Conservation (phyloP, 495 filamentous ascomycete genomes). For the Trichoderma orchidacearum region DNA sequence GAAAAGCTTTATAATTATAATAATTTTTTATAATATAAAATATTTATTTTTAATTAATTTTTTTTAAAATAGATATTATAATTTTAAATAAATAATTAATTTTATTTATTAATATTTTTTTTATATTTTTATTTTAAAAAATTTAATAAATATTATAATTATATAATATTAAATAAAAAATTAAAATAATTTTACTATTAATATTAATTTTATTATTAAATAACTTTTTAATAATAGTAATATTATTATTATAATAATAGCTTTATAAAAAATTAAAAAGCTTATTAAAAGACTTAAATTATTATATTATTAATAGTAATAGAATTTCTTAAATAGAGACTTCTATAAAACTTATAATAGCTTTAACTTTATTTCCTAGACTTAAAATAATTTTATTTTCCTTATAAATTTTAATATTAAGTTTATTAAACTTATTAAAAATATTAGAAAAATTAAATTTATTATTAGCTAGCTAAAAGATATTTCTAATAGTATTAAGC, state of each 20-base stretch:
- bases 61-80: background rate
- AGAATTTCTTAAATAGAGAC: background rate
- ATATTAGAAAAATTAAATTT: too few relatives aligned
- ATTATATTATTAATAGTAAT: background rate
- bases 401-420: too few relatives aligned
- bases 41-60: background rate
- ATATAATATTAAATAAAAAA: background rate
- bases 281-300: background rate
- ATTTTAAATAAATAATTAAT: background rate
- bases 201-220: background rate
- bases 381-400: background rate
- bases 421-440: too few relatives aligned
- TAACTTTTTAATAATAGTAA: background rate
- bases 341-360: background rate
- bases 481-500: too few relatives aligned
- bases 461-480: too few relatives aligned
- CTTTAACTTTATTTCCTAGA: background rate
- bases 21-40: background rate
- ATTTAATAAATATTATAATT: background rate
- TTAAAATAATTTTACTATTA: background rate
- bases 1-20: background rate
- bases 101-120: background rate
- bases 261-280: background rate
- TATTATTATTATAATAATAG: background rate
- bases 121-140: background rate